phyloP scores from a whole-genome alignment of 2,329 filamentous ascomycete genomes.

The Trichoderma sp. region DNA sequence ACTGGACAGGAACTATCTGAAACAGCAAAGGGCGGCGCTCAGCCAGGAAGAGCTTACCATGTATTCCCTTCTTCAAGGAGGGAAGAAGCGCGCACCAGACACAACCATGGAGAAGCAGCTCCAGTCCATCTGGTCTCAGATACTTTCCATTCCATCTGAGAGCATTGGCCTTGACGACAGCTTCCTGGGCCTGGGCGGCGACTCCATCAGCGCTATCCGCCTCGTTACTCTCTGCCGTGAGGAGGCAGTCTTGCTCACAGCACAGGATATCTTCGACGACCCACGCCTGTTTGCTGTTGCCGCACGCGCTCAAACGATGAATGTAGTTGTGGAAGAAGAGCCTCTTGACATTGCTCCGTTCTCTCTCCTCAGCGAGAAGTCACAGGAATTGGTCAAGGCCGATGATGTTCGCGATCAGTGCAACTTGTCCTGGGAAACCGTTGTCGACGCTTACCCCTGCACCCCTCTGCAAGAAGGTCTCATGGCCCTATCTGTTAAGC shows the following conservation, averaged over 20 bases:
- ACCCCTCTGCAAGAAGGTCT: slow-evolving; percentile 46
- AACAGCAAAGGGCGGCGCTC: not conserved
- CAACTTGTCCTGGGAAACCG: not conserved
- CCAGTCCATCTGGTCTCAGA: slow-evolving; percentile 30
- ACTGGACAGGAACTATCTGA: slow-evolving; percentile 29
- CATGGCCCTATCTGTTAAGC: slow-evolving; percentile 41
- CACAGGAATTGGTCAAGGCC: not conserved
- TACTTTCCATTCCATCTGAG: slow-evolving; percentile 24
- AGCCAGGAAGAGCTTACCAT: slow-evolving; percentile 7
- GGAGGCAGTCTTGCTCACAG: slow-evolving; percentile 26
- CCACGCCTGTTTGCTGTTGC: slow-evolving; percentile 20
- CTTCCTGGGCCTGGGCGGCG: slow-evolving; percentile 36
- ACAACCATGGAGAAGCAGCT: slow-evolving; percentile 21
- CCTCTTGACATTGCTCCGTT: not conserved
- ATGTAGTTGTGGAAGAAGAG: not conserved
- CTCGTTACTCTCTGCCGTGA: slow-evolving; percentile 21
- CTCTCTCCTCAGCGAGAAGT: slow-evolving; percentile 12
- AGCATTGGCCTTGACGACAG: slow-evolving; percentile 29
- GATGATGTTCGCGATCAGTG: slow-evolving; percentile 6
- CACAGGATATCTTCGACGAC: slow-evolving; percentile 26
- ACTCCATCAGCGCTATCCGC: slow-evolving; percentile 40
- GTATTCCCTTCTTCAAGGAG: slow-evolving; percentile 20
- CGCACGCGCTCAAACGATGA: not conserved
- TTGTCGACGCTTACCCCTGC: slow-evolving; percentile 45
- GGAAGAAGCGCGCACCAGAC: slow-evolving; percentile 16